phyloP scores from a whole-genome alignment of 306 rosid genomes.

The Cucumis sativus region DNA sequence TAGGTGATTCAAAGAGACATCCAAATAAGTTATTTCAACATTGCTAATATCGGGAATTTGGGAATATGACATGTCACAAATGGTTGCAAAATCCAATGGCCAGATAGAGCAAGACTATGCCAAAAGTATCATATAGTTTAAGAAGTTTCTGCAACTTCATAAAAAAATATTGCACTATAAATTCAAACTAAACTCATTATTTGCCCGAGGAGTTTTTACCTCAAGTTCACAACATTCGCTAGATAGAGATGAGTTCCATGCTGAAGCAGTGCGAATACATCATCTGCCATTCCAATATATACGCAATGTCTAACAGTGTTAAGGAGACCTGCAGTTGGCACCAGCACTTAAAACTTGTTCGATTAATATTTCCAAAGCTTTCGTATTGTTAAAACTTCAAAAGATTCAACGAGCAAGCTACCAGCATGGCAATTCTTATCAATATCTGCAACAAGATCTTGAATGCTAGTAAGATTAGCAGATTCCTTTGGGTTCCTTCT shows the following conservation, averaged over 20 bases:
- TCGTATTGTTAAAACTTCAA: not conserved
- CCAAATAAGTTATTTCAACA: not conserved
- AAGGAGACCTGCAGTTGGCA: constrained; percentile 51
- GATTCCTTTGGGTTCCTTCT: constrained; percentile 81
- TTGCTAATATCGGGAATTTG: not conserved
- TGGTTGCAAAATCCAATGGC: not conserved
- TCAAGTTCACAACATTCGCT: constrained; percentile 73
- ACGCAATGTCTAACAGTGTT: constrained; percentile 70
- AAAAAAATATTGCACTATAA: not conserved
- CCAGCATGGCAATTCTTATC: constrained; percentile 58
- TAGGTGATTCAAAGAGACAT: not conserved
- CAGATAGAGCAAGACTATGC: not conserved
- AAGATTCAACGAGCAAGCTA: constrained; percentile 11
- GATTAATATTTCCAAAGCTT: not conserved
- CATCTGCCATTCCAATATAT: constrained; percentile 95
- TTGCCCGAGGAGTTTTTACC: constrained; percentile 29
- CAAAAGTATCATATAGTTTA: not conserved
- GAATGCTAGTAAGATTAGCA: constrained; percentile 59
- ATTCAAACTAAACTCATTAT: not conserved
- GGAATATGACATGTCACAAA: not conserved
- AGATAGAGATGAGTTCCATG: constrained; percentile 86
- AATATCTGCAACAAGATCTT: constrained; percentile 63
- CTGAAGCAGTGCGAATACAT: constrained; percentile 75
- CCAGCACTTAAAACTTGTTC: not conserved
- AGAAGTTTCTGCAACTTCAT: not conserved